These are phyloP conservation scores for Globisporangium heterothallicum DNA, from an alignment of 352 stramenopile species.

Conservation along the genomic window DNA sequence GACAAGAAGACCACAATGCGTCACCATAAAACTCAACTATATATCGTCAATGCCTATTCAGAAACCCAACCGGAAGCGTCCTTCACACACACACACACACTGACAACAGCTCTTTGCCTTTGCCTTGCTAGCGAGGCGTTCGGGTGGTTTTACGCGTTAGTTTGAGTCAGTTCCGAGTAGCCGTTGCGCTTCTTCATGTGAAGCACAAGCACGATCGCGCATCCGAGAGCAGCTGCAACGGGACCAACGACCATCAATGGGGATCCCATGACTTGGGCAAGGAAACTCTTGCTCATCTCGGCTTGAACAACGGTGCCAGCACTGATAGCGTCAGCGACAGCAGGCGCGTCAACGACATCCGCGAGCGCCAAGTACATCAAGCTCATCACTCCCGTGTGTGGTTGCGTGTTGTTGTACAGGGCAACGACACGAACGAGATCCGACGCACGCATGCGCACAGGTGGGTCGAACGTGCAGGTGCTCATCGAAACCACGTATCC, in stretches of 20 bases:
- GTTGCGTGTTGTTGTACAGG: conserved; percentile 76
- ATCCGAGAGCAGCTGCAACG: conserved; percentile 20
- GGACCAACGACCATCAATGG: conserved; percentile 16
- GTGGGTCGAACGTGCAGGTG: conserved; percentile 71
- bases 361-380: conserved; percentile 72
- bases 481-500: conserved; percentile 71
- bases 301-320: conserved; percentile 1
- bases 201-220: conserved; percentile 17
- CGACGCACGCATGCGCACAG: conserved; percentile 57
- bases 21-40: too few species aligned
- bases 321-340: neutral
- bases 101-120: too few species aligned
- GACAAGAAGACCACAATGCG: too few species aligned
- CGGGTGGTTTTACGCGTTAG: neutral
- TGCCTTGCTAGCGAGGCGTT: neutral
- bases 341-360: conserved; percentile 29
- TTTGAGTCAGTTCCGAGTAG: conserved; percentile 36
- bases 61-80: too few species aligned
- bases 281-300: neutral
- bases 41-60: too few species aligned
- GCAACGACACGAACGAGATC: conserved; percentile 70
- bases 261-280: conserved; percentile 4
- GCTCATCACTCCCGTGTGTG: conserved; percentile 75
- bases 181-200: conserved; percentile 48
- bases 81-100: too few species aligned